Evolutionary conservation across 2,329 filamentous ascomycete genomes (phyloP).

Genomic region (Atkinsonella texensis): DNA sequence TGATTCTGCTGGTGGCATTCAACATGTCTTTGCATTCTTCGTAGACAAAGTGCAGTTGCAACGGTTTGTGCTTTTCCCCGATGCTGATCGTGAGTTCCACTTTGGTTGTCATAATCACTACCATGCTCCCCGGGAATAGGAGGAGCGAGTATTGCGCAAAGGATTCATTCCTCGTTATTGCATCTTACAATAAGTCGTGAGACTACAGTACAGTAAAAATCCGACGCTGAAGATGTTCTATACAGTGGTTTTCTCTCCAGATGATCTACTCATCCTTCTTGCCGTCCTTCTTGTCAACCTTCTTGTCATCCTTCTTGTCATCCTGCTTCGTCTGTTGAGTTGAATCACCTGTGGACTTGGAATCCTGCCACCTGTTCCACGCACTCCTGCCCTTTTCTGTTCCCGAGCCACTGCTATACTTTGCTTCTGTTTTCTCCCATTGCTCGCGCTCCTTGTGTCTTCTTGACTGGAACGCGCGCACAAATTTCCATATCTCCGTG

Average conservation of each 20-base stretch:
- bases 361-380: slow-evolving; percentile 26
- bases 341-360: slow-evolving; percentile 5
- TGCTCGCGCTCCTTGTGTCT: slow-evolving; percentile 47
- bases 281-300: neutral
- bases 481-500: slow-evolving; percentile 67
- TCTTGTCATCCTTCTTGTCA: neutral
- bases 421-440: slow-evolving; percentile 60
- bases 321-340: neutral
- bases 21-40: neutral
- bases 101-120: no score
- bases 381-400: slow-evolving; percentile 29
- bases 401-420: slow-evolving; percentile 51
- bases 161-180: neutral
- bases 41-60: neutral
- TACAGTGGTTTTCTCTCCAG: neutral
- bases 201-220: no score
- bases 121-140: no score
- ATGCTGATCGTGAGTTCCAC: neutral
- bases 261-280: neutral
- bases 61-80: neutral
- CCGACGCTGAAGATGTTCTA: neutral
- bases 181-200: neutral
- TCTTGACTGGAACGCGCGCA: slow-evolving; percentile 53
- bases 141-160: no score
- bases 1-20: neutral